Conservation (phyloP, 2,329 filamentous ascomycete genomes). For the Talaromyces rugulosus region DNA sequence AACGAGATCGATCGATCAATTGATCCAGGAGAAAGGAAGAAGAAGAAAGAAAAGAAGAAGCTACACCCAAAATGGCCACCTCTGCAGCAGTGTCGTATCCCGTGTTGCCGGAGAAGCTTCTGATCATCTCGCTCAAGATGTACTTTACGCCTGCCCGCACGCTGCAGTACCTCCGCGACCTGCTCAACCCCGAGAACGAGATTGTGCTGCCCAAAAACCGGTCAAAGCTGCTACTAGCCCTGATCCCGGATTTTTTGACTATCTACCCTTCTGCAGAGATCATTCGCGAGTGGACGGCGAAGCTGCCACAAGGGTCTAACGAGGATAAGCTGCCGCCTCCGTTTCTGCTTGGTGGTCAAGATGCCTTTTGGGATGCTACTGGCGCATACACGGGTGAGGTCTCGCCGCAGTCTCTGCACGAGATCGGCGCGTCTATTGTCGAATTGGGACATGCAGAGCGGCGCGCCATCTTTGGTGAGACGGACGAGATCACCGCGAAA, state of each 20-base stretch:
- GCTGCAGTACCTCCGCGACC: conserved; percentile 47
- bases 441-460: conserved; percentile 81
- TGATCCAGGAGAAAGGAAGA: not conserved
- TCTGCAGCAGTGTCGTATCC: conserved; percentile 17
- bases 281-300: conserved; percentile 28
- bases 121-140: conserved; percentile 74
- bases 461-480: conserved; percentile 67
- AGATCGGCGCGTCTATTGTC: conserved; percentile 67
- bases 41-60: not conserved
- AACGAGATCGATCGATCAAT: not conserved
- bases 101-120: conserved; percentile 54
- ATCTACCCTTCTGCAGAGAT: conserved; percentile 47
- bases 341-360: conserved; percentile 69
- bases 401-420: conserved; percentile 62
- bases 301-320: conserved; percentile 29
- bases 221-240: conserved; percentile 63
- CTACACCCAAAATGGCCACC: conserved; percentile 11
- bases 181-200: conserved; percentile 47
- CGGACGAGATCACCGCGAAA: conserved; percentile 60
- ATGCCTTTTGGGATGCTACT: conserved; percentile 64
- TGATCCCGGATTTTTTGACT: conserved; percentile 74
- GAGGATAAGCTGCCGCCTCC: conserved; percentile 41
- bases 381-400: conserved; percentile 78
- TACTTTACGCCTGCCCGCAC: conserved; percentile 69
- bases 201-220: conserved; percentile 39